Base-by-base conservation (phyloP, 495 filamentous ascomycete species). In the Penicillium macrosclerotiorum region DNA sequence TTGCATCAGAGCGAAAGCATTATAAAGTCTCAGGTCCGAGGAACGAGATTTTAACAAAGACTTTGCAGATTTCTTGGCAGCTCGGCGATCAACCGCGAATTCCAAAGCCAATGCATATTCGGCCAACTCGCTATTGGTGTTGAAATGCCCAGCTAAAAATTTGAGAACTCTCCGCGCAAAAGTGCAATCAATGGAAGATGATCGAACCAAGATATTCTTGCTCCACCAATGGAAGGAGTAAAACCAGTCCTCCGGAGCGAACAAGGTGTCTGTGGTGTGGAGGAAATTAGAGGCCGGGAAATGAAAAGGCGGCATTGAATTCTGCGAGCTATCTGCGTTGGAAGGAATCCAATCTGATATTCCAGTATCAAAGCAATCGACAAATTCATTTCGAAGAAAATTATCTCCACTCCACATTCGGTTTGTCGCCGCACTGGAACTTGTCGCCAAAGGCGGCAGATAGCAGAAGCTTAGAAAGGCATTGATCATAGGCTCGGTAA, bases 1-100 rank as follows among this genome's bases (percentile, higher is more conserved):
- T 60, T 95, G 85, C 29, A 89, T 77, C 18, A 90, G 67, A 3
- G 85, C 86, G 50, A 90, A 92, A 0, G 81, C 81, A 54, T 90
- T 86, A 64, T 92, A 96, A 4, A 96, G 67, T 23, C 74, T 67
- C 7, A 88, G 60, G 55, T 78, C 86, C 0, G 82, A 75, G 2
- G 80, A 71, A 47, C 81, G 75, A 39, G 73, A 73, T 55, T 88
- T 92, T 8, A 96, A 60, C 1, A 94, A 63, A 1, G 56, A 66
- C 52, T 90, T 96, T 8, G 86, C 87, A 9, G 75, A 76, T 54
- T 88, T 91, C 47, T 76, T 85, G 31, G 79, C 81, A n/a, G 71
- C 58, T 19, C 49, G 48, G 22, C 72, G 67, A 39, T 80, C 73
- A 45, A 81, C 82, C 1, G 66, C 63, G 50, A 79, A 83, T 43